These are phyloP conservation scores for Byssoonygena ceratinophila DNA, from an alignment of 2,329 filamentous ascomycete species.

Conservation along the genomic window DNA sequence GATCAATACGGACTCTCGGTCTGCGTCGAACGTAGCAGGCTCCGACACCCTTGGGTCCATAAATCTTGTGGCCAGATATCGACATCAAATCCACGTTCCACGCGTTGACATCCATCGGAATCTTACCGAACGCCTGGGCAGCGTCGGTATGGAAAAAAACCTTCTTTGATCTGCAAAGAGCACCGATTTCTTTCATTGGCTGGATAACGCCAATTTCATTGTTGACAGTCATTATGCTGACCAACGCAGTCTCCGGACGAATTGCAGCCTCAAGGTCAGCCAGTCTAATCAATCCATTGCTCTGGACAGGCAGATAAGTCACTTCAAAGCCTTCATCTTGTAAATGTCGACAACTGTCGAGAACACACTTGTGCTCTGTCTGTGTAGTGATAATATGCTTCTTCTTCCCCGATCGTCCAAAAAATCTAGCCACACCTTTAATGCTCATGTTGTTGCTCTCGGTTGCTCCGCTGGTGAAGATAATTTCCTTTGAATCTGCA, in stretches of 20 bases:
- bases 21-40: conserved; percentile 91
- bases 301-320: conserved; percentile 88
- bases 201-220: conserved; percentile 99
- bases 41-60: conserved; percentile 92
- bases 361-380: conserved; percentile 97
- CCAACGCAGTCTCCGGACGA: conserved; percentile 76
- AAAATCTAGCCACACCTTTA: conserved; percentile 94
- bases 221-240: conserved; percentile 98
- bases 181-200: conserved; percentile 84
- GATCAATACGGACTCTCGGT: conserved; percentile 85
- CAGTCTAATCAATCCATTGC: conserved; percentile 75
- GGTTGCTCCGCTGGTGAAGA: conserved; percentile 95
- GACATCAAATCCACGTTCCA: conserved; percentile 99
- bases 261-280: conserved; percentile 79
- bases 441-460: conserved; percentile 99
- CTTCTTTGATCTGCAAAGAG: conserved; percentile 80
- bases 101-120: conserved; percentile 88
- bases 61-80: conserved; percentile 97
- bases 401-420: conserved; percentile 87
- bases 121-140: conserved; percentile 97
- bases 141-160: conserved; percentile 97
- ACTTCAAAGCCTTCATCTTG: conserved; percentile 95
- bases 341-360: conserved; percentile 92
- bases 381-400: conserved; percentile 96
- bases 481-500: conserved; percentile 93